Base-by-base conservation (phyloP, 2,329 filamentous ascomycete genomes). In the Stemphylium lycopersici region DNA sequence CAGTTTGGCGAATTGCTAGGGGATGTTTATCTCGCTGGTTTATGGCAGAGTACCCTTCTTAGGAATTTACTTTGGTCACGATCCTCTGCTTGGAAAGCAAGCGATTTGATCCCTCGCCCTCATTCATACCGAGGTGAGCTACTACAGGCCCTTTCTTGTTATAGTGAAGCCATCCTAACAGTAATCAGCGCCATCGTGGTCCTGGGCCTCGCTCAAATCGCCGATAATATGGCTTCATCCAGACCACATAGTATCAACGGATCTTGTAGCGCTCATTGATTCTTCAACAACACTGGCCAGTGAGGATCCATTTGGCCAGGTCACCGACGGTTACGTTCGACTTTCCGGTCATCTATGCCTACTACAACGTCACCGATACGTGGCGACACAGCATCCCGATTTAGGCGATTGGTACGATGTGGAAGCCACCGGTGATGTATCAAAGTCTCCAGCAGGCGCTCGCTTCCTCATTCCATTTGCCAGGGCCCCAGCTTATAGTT, bases 181-280 rank as follows among this genome's bases (percentile, higher is more conserved):
- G 22, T 15, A n/a, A 29, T 16, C 11, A 48, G 46, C 46, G 32
- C 37, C 46, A 15, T 41, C 46, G 11, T 48, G 46, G 37, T 48
- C 46, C 4, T 48, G 46, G 37, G 46, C 46, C 18, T 48, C 24
- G 8, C 3, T 41, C 11, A 24, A 41, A 26, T 20, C 18, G 18
- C 38, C 7, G 26, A 11, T 26, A 8, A 29, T 3, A 6, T 6
- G 3, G 26, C 8, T 11, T 29, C 26, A 29, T 10, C 2, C 5
- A 29, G 5, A 5, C 2, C 3, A 29, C 26, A 29, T 24, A 29
- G 13, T 11, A 2, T 11, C 16, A n/a, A n/a, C 5, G 8, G n/a
- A 41, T n/a, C 22, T 41, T 41, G 22, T 41, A 4, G 15, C 38
- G n/a, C 12, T 41, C 12, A 12, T 41, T 8, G 38, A 41, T 29